Evolutionary conservation across 169 alveolate genomes (phyloP).

Genomic region (Amoebophrya sp.): DNA sequence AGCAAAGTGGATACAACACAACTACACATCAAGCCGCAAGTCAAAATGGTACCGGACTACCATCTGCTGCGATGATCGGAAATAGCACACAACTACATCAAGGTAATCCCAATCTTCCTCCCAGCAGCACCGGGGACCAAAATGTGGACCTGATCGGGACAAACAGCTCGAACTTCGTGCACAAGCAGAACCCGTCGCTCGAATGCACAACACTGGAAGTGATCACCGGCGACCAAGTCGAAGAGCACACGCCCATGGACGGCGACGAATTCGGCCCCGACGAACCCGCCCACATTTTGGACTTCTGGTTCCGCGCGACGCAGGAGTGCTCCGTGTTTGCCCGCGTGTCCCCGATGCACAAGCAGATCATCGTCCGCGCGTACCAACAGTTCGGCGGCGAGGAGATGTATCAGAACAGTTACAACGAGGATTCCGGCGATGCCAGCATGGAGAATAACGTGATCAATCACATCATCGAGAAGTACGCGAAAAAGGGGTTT

Average conservation of each 20-base stretch:
- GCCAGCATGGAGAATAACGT: constrained; percentile 16
- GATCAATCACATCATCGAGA: neutral
- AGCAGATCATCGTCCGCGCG: constrained; percentile 16
- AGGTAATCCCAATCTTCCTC: neutral
- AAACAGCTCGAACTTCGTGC: neutral
- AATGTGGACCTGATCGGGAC: neutral
- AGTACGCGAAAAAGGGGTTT: neutral
- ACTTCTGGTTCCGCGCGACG: neutral
- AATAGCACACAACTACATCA: no score
- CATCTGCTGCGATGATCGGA: no score
- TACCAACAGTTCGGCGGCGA: constrained; percentile 11
- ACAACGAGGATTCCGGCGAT: neutral
- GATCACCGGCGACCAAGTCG: neutral
- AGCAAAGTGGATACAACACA: no score
- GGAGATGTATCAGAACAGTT: neutral
- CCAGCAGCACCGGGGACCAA: neutral
- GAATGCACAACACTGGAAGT: neutral
- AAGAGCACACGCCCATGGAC: neutral
- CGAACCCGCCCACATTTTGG: neutral
- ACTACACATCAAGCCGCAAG: no score
- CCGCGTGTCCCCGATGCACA: neutral
- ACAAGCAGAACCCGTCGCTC: neutral
- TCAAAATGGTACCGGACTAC: no score
- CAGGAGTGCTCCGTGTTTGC: constrained; percentile 19
- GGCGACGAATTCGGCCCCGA: neutral